Evolutionary conservation across 1,284 basidiomycete genomes (phyloP).

Genomic region (Leccinum ponderosum): DNA sequence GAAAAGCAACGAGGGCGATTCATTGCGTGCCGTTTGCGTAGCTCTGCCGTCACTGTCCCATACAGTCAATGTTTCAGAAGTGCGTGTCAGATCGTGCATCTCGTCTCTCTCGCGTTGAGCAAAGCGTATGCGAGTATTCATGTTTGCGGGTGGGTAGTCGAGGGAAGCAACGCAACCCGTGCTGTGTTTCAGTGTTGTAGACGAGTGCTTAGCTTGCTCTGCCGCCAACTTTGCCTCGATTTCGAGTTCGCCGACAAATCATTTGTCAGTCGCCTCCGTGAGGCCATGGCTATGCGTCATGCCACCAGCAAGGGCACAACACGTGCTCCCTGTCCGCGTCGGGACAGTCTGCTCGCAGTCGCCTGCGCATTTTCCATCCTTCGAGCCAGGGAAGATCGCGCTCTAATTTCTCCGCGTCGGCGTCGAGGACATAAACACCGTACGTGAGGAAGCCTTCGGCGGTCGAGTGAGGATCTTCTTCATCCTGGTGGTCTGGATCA

Average conservation of each 20-base stretch:
- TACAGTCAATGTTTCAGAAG: constrained; percentile 24
- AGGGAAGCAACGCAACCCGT: background rate
- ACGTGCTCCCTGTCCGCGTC: background rate
- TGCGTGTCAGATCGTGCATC: constrained; percentile 82
- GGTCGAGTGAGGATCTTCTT: constrained; percentile 23
- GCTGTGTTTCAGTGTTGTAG: background rate
- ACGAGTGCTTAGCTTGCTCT: constrained; percentile 1
- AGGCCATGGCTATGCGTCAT: constrained; percentile 21
- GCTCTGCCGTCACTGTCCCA: constrained; percentile 21
- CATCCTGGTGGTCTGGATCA: constrained; percentile 5
- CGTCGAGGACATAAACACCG: constrained; percentile 63
- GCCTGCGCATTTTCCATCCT: constrained; percentile 28
- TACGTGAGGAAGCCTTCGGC: constrained; percentile 48
- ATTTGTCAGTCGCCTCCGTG: constrained; percentile 22
- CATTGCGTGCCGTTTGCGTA: constrained; percentile 15
- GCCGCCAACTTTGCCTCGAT: constrained; percentile 19
- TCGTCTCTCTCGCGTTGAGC: constrained; percentile 83
- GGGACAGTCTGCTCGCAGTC: constrained; percentile 14
- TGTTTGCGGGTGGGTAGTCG: background rate
- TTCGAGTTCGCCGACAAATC: constrained; percentile 23
- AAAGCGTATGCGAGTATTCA: constrained; percentile 41
- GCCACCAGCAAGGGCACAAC: background rate
- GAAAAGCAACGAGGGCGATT: background rate
- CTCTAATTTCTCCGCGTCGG: constrained; percentile 33
- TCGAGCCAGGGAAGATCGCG: constrained; percentile 32